Base-by-base conservation (phyloP, 1,284 basidiomycete species). In the Cutaneotrichosporon cyanovorans region DNA sequence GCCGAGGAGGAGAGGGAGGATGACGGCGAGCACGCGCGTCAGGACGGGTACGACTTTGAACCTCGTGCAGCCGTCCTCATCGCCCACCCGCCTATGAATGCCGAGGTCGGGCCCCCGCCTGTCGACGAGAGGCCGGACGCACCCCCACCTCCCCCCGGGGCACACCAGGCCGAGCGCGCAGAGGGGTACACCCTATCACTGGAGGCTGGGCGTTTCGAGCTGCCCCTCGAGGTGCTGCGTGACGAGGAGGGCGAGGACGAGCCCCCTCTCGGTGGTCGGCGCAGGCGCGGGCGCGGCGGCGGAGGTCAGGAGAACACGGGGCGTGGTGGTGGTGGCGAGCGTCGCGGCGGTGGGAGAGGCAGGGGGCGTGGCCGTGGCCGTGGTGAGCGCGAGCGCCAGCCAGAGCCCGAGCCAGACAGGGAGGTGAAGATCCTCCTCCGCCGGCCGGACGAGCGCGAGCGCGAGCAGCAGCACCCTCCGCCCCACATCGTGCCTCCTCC, bases 131-230 rank as follows among this genome's bases (percentile, higher is more conserved):
- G 51, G 9, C 42, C 45, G 33, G 45, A 47, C 7, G 45, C 37
- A 7, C 32, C 28, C 11, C 32, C 32, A 22, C 25, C 35, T 18
- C 37, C 15, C 4, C 42, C 22, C 7, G 19, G 7, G 20, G 34
- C 32, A 15, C 32, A 33, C 35, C 57, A 61, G 37, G 56, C 55
- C 1, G 60, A 67, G 22, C 42, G 67, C 36, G 64, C 60, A 1
- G 67, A 69, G 39, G 67, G 67, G 9, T 65, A 66, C 42, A 46
- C 61, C 2, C 50, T 69, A 21, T 55, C 57, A 11, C 59, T 66
- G 30, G 65, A 68, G 55, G 67, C 67, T 4, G 64, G 61, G 22
- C 51, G 67, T 6, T 69, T 64, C 40, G 67, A 67, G 50, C 49
- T 69, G 21, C 50, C 48, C 3, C 46, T 69, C 36, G 65, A 65